Percentiles rank a stretch among this genome's conserved stretches.
Evolutionary conservation across 192 early-diverging fungal species (phyloP).

Genomic region (Coemansia pectinata): DNA sequence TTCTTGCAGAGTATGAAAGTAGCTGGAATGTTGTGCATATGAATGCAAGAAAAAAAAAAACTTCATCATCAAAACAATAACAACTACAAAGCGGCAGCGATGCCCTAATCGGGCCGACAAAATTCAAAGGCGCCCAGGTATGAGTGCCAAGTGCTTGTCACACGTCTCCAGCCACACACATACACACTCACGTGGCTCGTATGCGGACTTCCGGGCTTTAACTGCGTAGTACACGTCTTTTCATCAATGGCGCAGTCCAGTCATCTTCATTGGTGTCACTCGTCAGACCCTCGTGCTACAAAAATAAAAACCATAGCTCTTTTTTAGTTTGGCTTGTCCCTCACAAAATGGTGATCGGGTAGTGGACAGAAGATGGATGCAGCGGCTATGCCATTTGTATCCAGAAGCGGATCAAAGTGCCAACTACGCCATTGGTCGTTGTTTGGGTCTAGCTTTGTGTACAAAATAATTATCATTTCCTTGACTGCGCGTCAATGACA

Average conservation of each 20-base stretch:
- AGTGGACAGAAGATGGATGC: not conserved
- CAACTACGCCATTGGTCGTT: not conserved
- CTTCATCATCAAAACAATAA: not conserved
- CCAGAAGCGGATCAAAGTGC: not conserved
- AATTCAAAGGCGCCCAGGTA: not conserved
- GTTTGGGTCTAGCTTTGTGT: not conserved
- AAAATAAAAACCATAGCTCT: no score
- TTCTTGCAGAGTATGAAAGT: not conserved
- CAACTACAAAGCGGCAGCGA: not conserved
- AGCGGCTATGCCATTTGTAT: not conserved
- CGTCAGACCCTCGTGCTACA: not conserved
- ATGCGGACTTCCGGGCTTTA: not conserved
- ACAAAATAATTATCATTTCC: not conserved
- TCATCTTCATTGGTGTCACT: constrained; percentile 1
- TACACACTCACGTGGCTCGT: not conserved
- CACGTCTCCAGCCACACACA: not conserved
- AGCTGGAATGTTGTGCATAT: not conserved
- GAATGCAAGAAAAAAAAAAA: not conserved
- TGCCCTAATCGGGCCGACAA: not conserved
- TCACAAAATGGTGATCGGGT: not conserved
- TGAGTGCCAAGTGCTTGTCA: not conserved
- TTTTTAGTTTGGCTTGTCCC: not conserved
- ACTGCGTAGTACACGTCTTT: not conserved
- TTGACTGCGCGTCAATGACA: not conserved
- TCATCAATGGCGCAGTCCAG: not conserved